A percentile compares a stretch with the other conserved stretches of the same genome.
Conservation (phyloP, 179 eudicot species). For the Heliamphora ciliata region DNA sequence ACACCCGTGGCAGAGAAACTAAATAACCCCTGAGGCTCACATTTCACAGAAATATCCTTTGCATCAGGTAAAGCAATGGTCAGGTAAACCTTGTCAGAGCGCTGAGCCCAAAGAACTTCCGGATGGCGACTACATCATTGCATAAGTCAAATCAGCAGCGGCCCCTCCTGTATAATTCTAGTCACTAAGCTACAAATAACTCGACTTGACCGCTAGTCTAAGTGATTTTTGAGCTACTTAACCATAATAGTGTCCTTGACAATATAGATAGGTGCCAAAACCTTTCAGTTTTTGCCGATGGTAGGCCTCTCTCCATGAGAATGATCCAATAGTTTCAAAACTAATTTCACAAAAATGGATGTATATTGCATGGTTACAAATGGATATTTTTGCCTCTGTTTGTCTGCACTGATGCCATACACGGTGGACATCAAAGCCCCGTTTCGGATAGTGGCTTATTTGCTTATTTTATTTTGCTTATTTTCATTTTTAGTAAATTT, state of each 20-base stretch:
- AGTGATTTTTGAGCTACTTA: neutral
- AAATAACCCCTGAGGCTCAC: constrained; percentile 62
- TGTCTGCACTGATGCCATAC: too few relatives aligned
- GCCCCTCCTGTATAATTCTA: neutral
- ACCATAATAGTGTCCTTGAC: neutral
- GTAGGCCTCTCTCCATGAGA: neutral
- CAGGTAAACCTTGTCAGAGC: constrained; percentile 61
- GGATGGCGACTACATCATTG: constrained; percentile 51
- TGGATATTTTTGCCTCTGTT: too few relatives aligned
- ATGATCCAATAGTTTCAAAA: neutral
- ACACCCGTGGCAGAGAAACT: constrained; percentile 63
- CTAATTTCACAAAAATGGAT: too few relatives aligned
- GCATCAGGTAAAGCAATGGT: constrained; percentile 75
- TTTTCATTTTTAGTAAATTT: too few relatives aligned
- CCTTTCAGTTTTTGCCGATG: neutral
- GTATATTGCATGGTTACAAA: too few relatives aligned
- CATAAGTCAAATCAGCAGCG: constrained; percentile 6
- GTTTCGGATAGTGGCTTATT: too few relatives aligned
- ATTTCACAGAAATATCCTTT: constrained; percentile 58
- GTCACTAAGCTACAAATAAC: neutral
- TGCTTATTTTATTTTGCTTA: too few relatives aligned
- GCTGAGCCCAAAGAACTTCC: constrained; percentile 85
- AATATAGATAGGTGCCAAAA: neutral
- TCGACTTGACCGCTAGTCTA: too few relatives aligned
- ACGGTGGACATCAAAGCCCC: too few relatives aligned